Base-by-base conservation (phyloP, 768 basidiomycete species). In the Amanita polypyramis region DNA sequence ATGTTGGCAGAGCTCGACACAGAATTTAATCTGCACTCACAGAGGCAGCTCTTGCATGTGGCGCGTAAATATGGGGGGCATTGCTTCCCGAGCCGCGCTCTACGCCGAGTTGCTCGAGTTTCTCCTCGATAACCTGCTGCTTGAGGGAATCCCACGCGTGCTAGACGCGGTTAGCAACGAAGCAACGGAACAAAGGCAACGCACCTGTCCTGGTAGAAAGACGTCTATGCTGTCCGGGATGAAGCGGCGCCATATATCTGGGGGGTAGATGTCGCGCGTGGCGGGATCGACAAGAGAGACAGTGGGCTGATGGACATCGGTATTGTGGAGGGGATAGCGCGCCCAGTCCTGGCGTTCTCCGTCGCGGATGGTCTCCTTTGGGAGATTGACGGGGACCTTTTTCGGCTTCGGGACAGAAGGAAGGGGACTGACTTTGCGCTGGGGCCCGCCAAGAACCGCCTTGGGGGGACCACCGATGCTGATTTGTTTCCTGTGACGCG, bases 381-480 rank as follows among this genome's bases (percentile, higher is more conserved):
- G 89, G 32, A 92, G 64, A 50, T 81, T 87, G 53, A 92, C 79
- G 14, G 69, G 54, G 19, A 80, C 56, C 60, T 84, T 89, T 70
- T 85, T 89, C 21, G 62, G 58, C 64, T 85, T 87, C 44, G 62
- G 59, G 8, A 60, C 50, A 8, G 77, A 71, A 4, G 81, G 79
- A 50, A 84, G 64, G 9, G 86, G 85, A 61, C 80, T 85, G 43
- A 80, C 71, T 65, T 85, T 91, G 38, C 84, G 76, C 38, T 79
- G 76, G 10, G 84, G 87, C 0, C 89, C 89, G 14, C 89, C 89
- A 2, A 92, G 66, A 0, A 79, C 74, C 0, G 89, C 89, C 61
- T 91, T 92, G 7, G 89, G 89, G n/a, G 89, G 89, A 5, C 89
- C 89, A 10, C 89, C 89, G 35, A 85, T 77, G 59, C 82, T 86